phyloP scores from a whole-genome alignment of 2,329 filamentous ascomycete species.

The Huntiella moniliformis region DNA sequence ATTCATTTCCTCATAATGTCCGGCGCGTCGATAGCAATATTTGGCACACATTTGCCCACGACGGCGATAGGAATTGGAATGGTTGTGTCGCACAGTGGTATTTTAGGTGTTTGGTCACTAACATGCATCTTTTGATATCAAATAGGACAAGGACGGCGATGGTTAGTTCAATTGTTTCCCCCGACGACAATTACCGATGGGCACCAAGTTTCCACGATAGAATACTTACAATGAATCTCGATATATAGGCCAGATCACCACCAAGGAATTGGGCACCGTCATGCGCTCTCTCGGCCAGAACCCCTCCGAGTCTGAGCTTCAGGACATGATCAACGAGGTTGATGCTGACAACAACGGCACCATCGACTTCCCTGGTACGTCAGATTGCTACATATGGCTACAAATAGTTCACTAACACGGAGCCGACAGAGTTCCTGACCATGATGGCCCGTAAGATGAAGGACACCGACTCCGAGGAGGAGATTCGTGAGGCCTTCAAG shows the following conservation, averaged over 20 bases:
- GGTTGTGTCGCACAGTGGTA: too few species aligned
- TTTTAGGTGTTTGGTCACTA: conserved; percentile 13
- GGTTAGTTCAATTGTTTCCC: conserved; percentile 38
- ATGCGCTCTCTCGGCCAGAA: conserved; percentile 85
- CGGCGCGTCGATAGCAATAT: neutral
- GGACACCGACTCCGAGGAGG: conserved; percentile 79
- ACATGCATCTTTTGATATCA: conserved; percentile 11
- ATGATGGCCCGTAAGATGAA: conserved; percentile 96
- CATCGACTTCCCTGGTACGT: conserved; percentile 73
- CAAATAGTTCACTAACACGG: conserved; percentile 11
- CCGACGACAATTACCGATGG: too few species aligned
- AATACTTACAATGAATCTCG: conserved; percentile 2
- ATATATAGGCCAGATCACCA: conserved; percentile 63
- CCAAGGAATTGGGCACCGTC: conserved; percentile 75
- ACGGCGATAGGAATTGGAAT: neutral
- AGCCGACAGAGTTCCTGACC: conserved; percentile 57
- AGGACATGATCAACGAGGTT: conserved; percentile 91
- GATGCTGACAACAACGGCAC: conserved; percentile 86
- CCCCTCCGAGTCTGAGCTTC: conserved; percentile 73
- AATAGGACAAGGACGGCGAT: conserved; percentile 77
- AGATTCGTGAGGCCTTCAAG: conserved; percentile 80
- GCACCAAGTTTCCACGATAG: neutral
- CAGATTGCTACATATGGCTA: neutral
- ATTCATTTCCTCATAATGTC: neutral
- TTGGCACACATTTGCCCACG: neutral